A percentile compares a stretch with the other conserved stretches of the same genome.
phyloP scores from a whole-genome alignment of 2,329 filamentous ascomycete genomes.

The Colletotrichum sp. region DNA sequence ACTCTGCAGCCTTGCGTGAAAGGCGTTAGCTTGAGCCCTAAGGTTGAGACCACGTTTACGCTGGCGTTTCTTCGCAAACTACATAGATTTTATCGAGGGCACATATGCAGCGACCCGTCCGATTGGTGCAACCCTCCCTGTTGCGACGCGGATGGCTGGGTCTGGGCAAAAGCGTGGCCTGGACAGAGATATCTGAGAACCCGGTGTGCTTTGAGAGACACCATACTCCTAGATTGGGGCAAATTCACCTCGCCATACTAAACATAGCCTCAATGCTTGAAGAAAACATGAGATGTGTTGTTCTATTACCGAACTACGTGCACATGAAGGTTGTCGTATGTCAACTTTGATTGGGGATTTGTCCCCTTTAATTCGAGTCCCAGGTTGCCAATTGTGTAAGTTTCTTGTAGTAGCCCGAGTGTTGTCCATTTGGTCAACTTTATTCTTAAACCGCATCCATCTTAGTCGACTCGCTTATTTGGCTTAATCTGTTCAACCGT shows the following conservation, averaged over 20 bases:
- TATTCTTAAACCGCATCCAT: neutral
- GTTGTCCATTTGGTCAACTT: neutral
- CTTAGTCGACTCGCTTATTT: neutral
- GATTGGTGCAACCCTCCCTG: neutral
- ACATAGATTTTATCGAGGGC: neutral
- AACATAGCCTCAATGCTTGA: neutral
- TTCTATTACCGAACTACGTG: neutral
- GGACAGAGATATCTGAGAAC: neutral
- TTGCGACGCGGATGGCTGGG: neutral
- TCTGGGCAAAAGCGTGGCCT: neutral
- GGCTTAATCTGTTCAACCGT: neutral
- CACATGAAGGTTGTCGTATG: neutral
- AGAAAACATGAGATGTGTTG: neutral
- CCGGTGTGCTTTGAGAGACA: neutral
- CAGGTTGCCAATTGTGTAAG: neutral
- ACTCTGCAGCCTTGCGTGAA: neutral
- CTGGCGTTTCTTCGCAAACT: neutral
- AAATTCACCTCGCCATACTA: neutral
- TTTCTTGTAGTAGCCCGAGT: neutral
- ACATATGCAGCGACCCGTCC: neutral
- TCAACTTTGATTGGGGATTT: neutral
- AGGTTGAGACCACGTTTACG: neutral
- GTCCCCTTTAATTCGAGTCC: neutral
- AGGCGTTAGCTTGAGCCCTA: neutral
- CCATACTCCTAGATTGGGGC: neutral